Evolutionary conservation across 129 eudicot species (phyloP).

Genomic region (Lonicera japonica): DNA sequence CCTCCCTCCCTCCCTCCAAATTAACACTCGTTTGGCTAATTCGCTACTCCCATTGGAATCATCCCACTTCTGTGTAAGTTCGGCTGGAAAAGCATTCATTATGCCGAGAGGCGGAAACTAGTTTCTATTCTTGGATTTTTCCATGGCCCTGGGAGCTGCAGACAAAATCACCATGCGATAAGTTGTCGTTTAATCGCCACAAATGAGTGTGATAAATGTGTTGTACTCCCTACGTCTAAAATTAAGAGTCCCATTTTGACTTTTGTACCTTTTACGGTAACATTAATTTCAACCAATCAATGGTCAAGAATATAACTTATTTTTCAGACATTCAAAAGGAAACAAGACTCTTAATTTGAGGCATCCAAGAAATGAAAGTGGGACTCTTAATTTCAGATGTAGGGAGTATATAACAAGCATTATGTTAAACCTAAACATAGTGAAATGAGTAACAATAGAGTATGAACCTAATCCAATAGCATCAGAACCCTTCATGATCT

Average conservation of each 20-base stretch:
- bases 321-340: too few species aligned
- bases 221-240: too few species aligned
- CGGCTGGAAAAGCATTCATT: background rate
- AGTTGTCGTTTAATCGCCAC: too few species aligned
- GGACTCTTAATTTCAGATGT: too few species aligned
- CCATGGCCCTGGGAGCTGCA: conserved; percentile 78
- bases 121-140: conserved; percentile 56
- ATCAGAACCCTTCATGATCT: conserved; percentile 91
- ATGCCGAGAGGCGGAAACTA: conserved; percentile 15
- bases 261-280: too few species aligned
- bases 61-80: conserved; percentile 1
- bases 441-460: background rate
- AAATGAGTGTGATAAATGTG: too few species aligned
- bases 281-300: too few species aligned
- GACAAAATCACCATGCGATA: conserved; percentile 6
- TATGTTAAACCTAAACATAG: background rate
- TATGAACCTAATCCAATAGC: conserved; percentile 81
- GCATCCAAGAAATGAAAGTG: too few species aligned
- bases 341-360: too few species aligned
- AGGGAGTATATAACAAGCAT: too few species aligned
- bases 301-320: too few species aligned
- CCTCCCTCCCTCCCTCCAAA: background rate
- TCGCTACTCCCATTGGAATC: background rate
- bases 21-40: background rate
- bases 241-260: too few species aligned